Evolutionary conservation across 371 early-diverging fungal species (phyloP).

Genomic region (Syncephalastrum contaminatum): DNA sequence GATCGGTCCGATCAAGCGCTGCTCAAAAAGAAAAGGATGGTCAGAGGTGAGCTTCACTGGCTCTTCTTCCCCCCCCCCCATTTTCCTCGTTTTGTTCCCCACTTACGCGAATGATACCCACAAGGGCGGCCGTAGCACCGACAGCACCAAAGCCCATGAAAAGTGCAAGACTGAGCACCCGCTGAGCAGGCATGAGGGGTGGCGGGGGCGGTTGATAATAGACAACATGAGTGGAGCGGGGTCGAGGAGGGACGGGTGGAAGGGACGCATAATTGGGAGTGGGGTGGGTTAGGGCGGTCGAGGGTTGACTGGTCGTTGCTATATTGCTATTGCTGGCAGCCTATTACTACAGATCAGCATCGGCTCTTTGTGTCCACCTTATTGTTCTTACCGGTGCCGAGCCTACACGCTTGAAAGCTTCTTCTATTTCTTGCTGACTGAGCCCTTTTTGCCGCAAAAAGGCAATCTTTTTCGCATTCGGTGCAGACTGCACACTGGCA

Average conservation of each 20-base stretch:
- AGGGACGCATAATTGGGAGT: slow-evolving; percentile 5
- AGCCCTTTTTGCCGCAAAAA: slow-evolving; percentile 65
- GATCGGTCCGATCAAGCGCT: slow-evolving; percentile 19
- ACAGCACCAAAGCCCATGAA: slow-evolving; percentile 39
- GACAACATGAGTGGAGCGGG: slow-evolving; percentile 22
- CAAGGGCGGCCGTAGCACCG: slow-evolving; percentile 36
- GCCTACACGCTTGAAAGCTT: slow-evolving; percentile 46
- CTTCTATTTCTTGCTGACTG: slow-evolving; percentile 56
- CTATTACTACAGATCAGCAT: neutral
- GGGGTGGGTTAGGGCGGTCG: neutral
- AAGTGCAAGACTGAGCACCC: slow-evolving; percentile 36
- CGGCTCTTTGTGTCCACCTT: neutral
- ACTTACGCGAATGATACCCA: slow-evolving; percentile 43
- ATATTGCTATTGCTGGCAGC: neutral
- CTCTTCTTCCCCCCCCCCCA: neutral
- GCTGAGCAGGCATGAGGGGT: slow-evolving; percentile 30
- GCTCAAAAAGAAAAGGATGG: neutral
- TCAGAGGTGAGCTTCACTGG: neutral
- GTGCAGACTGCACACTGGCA: slow-evolving; percentile 57
- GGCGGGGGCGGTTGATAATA: slow-evolving; percentile 33
- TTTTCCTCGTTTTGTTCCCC: neutral
- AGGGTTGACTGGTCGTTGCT: neutral
- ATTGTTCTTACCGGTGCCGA: slow-evolving; percentile 1
- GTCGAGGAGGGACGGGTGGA: slow-evolving; percentile 13
- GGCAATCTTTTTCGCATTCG: slow-evolving; percentile 57